Base-by-base conservation (phyloP, 257 asterid species). In the Ehretia macrophylla region DNA sequence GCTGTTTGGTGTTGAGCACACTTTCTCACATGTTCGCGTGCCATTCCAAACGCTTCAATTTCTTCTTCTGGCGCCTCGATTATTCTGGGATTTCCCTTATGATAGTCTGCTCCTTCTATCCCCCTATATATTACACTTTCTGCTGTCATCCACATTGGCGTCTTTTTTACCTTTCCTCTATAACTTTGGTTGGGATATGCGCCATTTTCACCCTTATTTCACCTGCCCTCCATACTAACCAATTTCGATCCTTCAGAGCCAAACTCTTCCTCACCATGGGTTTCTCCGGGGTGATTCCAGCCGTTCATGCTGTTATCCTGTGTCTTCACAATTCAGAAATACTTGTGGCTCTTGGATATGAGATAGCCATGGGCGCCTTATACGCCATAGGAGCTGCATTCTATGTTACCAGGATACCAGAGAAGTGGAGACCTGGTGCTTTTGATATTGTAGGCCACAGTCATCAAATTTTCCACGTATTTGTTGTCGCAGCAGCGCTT, bases 61-160 rank as follows among this genome's bases (percentile, higher is more conserved):
- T 47, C 76, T 82, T 92, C 83, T 88, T 88, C 78, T 92, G 98
- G 98, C 87, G 97, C 57, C 85, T 92, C 18, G 98, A 92, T 75
- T 88, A 92, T 27, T 72, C 86, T 9, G 98, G 98, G 18, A 92
- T 92, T 54, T 68, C 98, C 53, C 55, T 88, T 48, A 92, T 92
- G 98, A 88, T 92, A 10, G 82, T 86, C 72, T 72, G 75, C 71
- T 92, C 98, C 44, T 92, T 92, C 85, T 81, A 85, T 32, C 79
- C 97, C 4, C 97, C 95, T 8, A 66, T 88, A 35, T 92, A 82
- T 83, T 92, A 92, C 56, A 55, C 84, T 17, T 88, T 92, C 87
- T 71, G 63, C 22, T 81, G 84, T 47, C 77, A 79, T 37, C 96
- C 90, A 4, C 38, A 40, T 17, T 85, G 83, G 74, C 82, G 87